phyloP scores from a whole-genome alignment of 768 basidiomycete species.

The Boletus rufocinnamomeus region DNA sequence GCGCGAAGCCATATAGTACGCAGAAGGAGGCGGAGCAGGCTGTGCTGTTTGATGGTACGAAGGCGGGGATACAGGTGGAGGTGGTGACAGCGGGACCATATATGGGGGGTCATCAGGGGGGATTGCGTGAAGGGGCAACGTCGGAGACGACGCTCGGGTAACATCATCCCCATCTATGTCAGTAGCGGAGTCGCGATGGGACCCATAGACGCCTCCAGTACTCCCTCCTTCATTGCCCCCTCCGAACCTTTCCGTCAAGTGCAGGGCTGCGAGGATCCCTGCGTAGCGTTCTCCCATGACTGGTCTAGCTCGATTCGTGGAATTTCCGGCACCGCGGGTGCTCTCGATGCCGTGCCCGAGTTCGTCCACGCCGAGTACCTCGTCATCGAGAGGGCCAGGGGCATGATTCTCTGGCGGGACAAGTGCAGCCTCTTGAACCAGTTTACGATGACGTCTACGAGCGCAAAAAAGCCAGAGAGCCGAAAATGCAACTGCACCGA shows the following conservation, averaged over 20 bases:
- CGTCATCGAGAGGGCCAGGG: conserved; percentile 26
- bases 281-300: conserved; percentile 32
- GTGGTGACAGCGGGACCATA: conserved; percentile 28
- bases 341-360: conserved; percentile 6
- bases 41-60: conserved; percentile 11
- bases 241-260: conserved; percentile 13
- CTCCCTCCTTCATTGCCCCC: conserved; percentile 27
- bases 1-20: conserved; percentile 19
- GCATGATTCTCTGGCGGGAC: conserved; percentile 10
- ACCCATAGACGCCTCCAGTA: conserved; percentile 32
- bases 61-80: conserved; percentile 15
- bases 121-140: conserved; percentile 21
- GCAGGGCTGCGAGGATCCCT: conserved; percentile 29
- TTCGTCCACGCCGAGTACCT: conserved; percentile 21
- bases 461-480: conserved; percentile 36
- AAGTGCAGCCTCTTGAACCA: conserved; percentile 22
- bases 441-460: conserved; percentile 30
- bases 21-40: conserved; percentile 29
- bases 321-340: not conserved
- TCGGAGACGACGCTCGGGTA: conserved; percentile 26
- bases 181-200: conserved; percentile 14
- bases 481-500: conserved; percentile 30
- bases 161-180: conserved; percentile 16
- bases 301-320: not conserved
- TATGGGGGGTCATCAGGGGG: conserved; percentile 19